These are phyloP conservation scores for Xylaria palmicola DNA, from an alignment of 495 filamentous ascomycete species.

Conservation along the genomic window DNA sequence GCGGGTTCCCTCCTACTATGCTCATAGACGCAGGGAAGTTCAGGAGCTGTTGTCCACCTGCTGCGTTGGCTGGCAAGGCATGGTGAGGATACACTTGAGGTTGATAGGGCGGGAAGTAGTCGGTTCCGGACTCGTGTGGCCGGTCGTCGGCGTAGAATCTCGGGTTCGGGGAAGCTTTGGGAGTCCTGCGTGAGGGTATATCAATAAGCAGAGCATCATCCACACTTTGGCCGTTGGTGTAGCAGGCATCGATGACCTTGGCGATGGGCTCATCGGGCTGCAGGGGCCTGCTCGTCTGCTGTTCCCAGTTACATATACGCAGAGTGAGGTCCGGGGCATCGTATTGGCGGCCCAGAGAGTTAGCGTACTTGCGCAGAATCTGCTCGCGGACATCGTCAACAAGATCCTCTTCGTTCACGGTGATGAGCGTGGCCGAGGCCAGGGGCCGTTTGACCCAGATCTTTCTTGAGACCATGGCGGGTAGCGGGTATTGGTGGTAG, in stretches of 20 bases:
- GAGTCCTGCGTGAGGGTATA: slow-evolving; percentile 75
- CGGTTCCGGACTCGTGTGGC: slow-evolving; percentile 70
- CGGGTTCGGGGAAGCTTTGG: slow-evolving; percentile 68
- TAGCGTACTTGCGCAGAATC: slow-evolving; percentile 89
- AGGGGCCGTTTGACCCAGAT: slow-evolving; percentile 90
- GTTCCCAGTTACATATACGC: slow-evolving; percentile 83
- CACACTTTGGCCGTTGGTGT: slow-evolving; percentile 81
- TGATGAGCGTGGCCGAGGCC: slow-evolving; percentile 82
- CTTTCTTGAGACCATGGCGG: slow-evolving; percentile 69
- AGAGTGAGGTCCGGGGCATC: slow-evolving; percentile 88
- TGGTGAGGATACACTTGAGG: slow-evolving; percentile 39
- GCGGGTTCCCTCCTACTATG: slow-evolving; percentile 73
- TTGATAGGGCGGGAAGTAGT: slow-evolving; percentile 91
- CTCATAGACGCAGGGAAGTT: slow-evolving; percentile 64
- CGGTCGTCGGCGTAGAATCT: slow-evolving; percentile 61
- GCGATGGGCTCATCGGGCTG: slow-evolving; percentile 85
- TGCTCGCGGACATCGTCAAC: slow-evolving; percentile 94
- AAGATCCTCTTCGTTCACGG: slow-evolving; percentile 81
- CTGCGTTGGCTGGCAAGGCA: slow-evolving; percentile 25
- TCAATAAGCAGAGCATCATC: slow-evolving; percentile 93
- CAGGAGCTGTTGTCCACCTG: slow-evolving; percentile 34
- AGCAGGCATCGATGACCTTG: slow-evolving; percentile 78
- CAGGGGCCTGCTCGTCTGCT: slow-evolving; percentile 70
- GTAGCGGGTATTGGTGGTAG: slow-evolving; percentile 39
- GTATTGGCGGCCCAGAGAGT: slow-evolving; percentile 82